These are phyloP conservation scores for Acanthamoeba triangularis DNA, from an alignment of 208 protist genomes.

Conservation along the genomic window DNA sequence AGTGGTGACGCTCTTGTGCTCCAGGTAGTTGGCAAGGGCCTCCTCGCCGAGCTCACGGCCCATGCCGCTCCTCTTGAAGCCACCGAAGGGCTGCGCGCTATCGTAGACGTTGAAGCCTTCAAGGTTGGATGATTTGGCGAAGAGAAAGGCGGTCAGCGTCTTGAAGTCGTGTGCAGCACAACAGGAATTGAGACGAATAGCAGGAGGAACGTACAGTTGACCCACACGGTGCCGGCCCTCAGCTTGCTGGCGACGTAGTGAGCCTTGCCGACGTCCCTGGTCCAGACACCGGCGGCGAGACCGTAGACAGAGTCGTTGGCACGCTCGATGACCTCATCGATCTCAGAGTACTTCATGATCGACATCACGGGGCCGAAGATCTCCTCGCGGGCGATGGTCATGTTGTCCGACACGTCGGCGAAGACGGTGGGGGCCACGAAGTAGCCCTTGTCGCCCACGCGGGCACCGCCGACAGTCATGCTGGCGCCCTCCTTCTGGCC, in stretches of 20 bases:
- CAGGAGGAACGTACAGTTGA: conserved; percentile 91
- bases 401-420: conserved; percentile 90
- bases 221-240: conserved; percentile 94
- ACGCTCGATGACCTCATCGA: conserved; percentile 92
- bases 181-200: too few species aligned
- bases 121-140: not conserved
- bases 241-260: conserved; percentile 85
- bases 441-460: conserved; percentile 90
- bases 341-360: conserved; percentile 92
- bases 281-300: conserved; percentile 94
- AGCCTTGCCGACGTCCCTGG: conserved; percentile 91
- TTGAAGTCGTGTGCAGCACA: not conserved
- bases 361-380: conserved; percentile 95
- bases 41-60: conserved; percentile 93
- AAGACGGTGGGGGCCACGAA: conserved; percentile 95
- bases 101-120: conserved; percentile 92
- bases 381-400: conserved; percentile 93
- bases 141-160: not conserved
- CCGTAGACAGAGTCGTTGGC: conserved; percentile 94
- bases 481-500: conserved; percentile 92
- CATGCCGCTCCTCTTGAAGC: conserved; percentile 94
- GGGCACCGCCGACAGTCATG: conserved; percentile 88
- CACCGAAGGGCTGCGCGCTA: conserved; percentile 91
- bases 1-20: conserved; percentile 90
- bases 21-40: conserved; percentile 91